These are phyloP conservation scores for Teratosphaeria pseudoeucalypti DNA, from an alignment of 2,329 filamentous ascomycete genomes.

Conservation along the genomic window DNA sequence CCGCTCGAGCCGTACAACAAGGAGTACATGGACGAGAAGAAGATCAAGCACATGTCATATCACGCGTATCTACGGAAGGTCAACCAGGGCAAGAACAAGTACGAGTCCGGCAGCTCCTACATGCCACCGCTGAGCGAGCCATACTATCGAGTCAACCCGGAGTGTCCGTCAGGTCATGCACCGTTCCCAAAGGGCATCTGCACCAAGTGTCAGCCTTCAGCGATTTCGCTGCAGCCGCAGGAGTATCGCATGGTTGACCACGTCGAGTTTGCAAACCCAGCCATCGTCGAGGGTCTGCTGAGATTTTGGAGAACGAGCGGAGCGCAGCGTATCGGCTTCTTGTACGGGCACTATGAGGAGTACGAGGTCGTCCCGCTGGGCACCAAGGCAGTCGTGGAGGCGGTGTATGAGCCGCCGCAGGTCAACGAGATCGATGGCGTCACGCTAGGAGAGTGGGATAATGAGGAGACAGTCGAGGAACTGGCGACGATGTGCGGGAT, in stretches of 20 bases:
- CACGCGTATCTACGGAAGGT: slow-evolving; percentile 90
- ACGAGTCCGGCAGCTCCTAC: slow-evolving; percentile 84
- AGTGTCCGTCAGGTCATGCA: slow-evolving; percentile 88
- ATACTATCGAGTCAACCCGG: slow-evolving; percentile 75
- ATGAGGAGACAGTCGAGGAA: slow-evolving; percentile 70
- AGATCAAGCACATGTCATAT: slow-evolving; percentile 97
- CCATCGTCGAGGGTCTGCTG: slow-evolving; percentile 79
- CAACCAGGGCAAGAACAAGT: slow-evolving; percentile 92
- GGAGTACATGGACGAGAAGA: slow-evolving; percentile 84
- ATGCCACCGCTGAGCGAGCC: slow-evolving; percentile 92
- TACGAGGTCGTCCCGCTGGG: slow-evolving; percentile 89
- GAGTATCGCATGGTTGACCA: slow-evolving; percentile 95
- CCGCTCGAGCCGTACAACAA: slow-evolving; percentile 86
- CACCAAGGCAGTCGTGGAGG: slow-evolving; percentile 89
- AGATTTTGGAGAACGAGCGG: slow-evolving; percentile 86
- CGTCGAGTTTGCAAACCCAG: slow-evolving; percentile 82
- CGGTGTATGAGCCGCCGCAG: slow-evolving; percentile 93
- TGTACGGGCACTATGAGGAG: slow-evolving; percentile 84
- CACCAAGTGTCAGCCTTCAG: slow-evolving; percentile 94
- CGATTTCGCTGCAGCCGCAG: slow-evolving; percentile 90
- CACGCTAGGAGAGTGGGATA: slow-evolving; percentile 73
- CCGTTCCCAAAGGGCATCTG: slow-evolving; percentile 95
- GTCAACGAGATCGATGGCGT: slow-evolving; percentile 81
- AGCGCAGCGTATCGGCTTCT: slow-evolving; percentile 71
- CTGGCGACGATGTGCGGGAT: slow-evolving; percentile 75